Percentiles rank a stretch among this genome's conserved stretches.
Conservation (phyloP, 345 rosid species). For the Xanthoceras sorbifolium region DNA sequence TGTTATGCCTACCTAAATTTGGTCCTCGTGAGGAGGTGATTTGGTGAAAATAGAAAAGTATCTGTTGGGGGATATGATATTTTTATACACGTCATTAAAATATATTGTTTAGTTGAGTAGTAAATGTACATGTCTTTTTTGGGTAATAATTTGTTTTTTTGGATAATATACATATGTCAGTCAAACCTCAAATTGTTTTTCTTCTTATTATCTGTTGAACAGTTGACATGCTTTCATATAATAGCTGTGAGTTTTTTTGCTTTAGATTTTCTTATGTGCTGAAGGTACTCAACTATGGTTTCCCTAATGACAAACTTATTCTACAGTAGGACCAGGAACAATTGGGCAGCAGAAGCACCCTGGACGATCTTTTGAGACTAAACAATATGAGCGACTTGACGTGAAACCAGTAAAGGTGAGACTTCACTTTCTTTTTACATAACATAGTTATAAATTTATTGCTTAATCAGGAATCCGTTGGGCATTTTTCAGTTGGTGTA, state of each 20-base stretch:
- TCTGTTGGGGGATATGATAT: not conserved
- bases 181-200: not conserved
- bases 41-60: not conserved
- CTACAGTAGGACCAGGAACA: constrained; percentile 42
- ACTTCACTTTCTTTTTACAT: constrained; percentile 13
- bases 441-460: not conserved
- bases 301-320: constrained; percentile 14
- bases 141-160: no score
- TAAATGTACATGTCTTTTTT: no score
- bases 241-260: not conserved
- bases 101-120: not conserved
- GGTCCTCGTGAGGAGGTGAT: not conserved
- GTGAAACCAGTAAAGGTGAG: constrained; percentile 55
- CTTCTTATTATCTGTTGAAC: not conserved
- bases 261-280: not conserved
- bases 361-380: constrained; percentile 53
- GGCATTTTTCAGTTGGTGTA: not conserved
- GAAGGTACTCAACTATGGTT: not conserved
- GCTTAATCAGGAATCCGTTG: not conserved
- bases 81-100: not conserved
- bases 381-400: constrained; percentile 54
- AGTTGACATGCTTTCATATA: not conserved
- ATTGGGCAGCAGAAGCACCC: constrained; percentile 49
- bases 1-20: not conserved
- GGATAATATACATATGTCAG: not conserved